phyloP scores from a whole-genome alignment of 176 grass and related monocot genomes.

The Juncus effusus region DNA sequence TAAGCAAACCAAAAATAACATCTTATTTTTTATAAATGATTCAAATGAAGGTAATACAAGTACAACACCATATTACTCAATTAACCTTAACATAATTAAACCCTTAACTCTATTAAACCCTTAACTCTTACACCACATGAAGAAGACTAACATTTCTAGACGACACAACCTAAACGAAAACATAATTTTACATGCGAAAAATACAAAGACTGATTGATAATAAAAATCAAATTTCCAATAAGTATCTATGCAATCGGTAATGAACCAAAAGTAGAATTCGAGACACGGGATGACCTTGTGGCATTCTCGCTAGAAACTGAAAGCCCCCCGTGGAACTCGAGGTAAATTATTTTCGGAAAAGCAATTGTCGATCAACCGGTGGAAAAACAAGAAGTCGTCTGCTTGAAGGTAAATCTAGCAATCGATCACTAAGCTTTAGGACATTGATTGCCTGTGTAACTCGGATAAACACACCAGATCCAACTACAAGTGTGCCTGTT shows the following conservation, averaged over 20 bases:
- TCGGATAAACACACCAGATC: slow-evolving; percentile 39
- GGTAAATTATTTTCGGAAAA: not conserved
- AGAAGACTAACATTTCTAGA: no score
- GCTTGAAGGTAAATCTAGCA: slow-evolving; percentile 17
- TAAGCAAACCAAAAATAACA: no score
- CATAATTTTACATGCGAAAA: no score
- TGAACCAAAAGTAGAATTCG: slow-evolving; percentile 3
- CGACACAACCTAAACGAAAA: no score
- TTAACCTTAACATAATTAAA: no score
- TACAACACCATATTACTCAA: no score
- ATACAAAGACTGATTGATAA: no score
- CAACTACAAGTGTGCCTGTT: not conserved
- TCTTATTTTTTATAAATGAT: no score
- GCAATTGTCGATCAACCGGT: not conserved
- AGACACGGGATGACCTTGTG: not conserved
- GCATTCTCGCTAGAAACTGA: not conserved
- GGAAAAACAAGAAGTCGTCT: slow-evolving; percentile 17
- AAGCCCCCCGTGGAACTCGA: not conserved
- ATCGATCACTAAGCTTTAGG: slow-evolving; percentile 5
- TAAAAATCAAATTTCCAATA: no score
- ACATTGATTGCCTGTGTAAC: slow-evolving; percentile 32
- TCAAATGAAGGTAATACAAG: no score
- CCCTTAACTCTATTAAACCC: no score
- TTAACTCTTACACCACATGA: no score
- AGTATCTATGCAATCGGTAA: not conserved